Evolutionary conservation across 805 yeast genomes (phyloP).

Genomic region (Nakazawaea holstii): DNA sequence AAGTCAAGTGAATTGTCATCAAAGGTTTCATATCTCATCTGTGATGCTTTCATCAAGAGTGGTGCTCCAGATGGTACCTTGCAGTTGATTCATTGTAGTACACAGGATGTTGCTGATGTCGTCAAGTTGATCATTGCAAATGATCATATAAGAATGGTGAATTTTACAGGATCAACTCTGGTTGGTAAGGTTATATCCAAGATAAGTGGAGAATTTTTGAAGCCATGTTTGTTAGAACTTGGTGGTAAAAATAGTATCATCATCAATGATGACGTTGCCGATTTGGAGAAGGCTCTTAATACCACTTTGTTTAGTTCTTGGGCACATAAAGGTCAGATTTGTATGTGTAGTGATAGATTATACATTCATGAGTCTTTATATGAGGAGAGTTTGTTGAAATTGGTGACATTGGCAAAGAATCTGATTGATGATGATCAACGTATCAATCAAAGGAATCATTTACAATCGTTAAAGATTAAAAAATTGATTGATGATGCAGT

Average conservation of each 20-base stretch:
- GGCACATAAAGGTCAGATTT: constrained; percentile 42
- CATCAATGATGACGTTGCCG: constrained; percentile 26
- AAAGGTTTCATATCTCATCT: constrained; percentile 24
- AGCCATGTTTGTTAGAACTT: constrained; percentile 37
- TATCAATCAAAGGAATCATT: constrained; percentile 26
- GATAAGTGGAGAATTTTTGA: constrained; percentile 30
- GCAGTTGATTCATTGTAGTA: constrained; percentile 27
- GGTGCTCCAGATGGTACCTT: constrained; percentile 33
- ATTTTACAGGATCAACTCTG: constrained; percentile 41
- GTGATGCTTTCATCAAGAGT: constrained; percentile 28
- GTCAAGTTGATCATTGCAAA: constrained; percentile 24
- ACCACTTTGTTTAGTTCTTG: constrained; percentile 28
- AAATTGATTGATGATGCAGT: constrained; percentile 31
- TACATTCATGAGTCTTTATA: constrained; percentile 31
- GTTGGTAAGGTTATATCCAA: constrained; percentile 33
- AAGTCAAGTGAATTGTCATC: constrained; percentile 38
- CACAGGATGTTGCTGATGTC: constrained; percentile 21
- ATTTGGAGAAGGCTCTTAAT: constrained; percentile 26
- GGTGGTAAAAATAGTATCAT: constrained; percentile 40
- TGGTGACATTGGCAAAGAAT: constrained; percentile 16
- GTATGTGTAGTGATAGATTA: constrained; percentile 39
- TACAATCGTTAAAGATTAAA: constrained; percentile 19
- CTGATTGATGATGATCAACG: constrained; percentile 16
- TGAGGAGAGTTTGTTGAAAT: constrained; percentile 20
- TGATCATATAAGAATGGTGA: constrained; percentile 28